Percentiles rank a stretch among this genome's conserved stretches.
These are phyloP conservation scores for Cornus florida DNA, from an alignment of 148 eudicot genomes.

Conservation along the genomic window DNA sequence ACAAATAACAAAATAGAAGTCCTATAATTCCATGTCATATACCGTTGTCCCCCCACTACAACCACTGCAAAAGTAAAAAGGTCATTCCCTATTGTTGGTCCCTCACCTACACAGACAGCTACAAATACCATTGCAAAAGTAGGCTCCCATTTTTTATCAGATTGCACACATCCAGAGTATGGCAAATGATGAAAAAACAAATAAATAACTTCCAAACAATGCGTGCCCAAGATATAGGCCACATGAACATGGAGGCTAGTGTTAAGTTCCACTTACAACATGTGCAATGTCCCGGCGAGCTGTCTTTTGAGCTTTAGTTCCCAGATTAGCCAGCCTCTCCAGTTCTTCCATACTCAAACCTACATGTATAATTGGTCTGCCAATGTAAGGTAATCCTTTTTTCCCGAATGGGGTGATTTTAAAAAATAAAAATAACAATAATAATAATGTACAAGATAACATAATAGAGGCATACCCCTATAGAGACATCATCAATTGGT, in stretches of 20 bases:
- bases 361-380: constrained; percentile 10
- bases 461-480: too few species aligned
- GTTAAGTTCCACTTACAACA: constrained; percentile 60
- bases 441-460: too few species aligned
- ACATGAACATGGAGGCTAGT: neutral
- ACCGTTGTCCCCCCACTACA: too few species aligned
- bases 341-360: constrained; percentile 74
- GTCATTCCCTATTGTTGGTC: too few species aligned
- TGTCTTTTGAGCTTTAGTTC: constrained; percentile 73
- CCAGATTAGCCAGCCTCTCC: constrained; percentile 75
- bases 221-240: neutral
- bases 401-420: neutral
- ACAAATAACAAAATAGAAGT: neutral
- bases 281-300: constrained; percentile 96
- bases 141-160: neutral
- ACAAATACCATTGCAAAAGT: too few species aligned
- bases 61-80: too few species aligned
- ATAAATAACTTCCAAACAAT: neutral
- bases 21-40: neutral
- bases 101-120: too few species aligned
- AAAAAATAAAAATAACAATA: neutral
- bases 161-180: neutral
- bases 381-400: neutral
- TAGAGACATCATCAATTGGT: too few species aligned
- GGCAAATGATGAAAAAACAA: neutral